Evolutionary conservation across 176 grass and related monocot species (phyloP).

Genomic region (Echinochloa phyllopogon): DNA sequence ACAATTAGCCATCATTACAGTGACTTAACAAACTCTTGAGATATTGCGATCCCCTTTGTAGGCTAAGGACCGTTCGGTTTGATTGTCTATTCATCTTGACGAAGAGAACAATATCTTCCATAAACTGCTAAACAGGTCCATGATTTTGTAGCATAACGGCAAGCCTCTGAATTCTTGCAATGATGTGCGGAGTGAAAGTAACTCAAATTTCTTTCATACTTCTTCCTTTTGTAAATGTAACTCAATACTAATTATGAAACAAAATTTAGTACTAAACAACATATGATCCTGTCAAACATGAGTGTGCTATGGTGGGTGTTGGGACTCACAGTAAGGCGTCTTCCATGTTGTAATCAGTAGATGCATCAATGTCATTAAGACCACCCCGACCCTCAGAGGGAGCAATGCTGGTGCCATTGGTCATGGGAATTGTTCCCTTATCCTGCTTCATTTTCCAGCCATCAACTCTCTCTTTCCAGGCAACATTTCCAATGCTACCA

Average conservation of each 20-base stretch:
- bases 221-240: not conserved
- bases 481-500: slow-evolving; percentile 94
- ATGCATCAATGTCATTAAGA: slow-evolving; percentile 86
- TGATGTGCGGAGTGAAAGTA: not conserved
- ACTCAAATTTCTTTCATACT: not conserved
- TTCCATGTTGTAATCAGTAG: slow-evolving; percentile 99
- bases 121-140: not conserved
- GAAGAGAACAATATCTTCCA: not conserved
- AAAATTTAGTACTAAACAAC: slow-evolving; percentile 19
- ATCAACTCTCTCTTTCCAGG: slow-evolving; percentile 99
- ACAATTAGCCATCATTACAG: not conserved
- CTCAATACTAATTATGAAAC: not conserved
- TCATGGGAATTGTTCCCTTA: slow-evolving; percentile 86
- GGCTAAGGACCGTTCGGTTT: not conserved
- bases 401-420: slow-evolving; percentile 93
- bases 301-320: not conserved
- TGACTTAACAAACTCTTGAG: not conserved
- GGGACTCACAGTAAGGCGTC: slow-evolving; percentile 87
- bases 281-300: slow-evolving; percentile 18
- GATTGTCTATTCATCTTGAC: not conserved
- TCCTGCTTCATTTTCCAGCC: slow-evolving; percentile 99
- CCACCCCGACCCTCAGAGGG: slow-evolving; percentile 96
- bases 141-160: slow-evolving; percentile 16
- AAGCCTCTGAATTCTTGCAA: not conserved
- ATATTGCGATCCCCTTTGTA: not conserved